These are phyloP conservation scores for Nitzschia palea DNA, from an alignment of 108 stramenopile species.

Conservation along the genomic window DNA sequence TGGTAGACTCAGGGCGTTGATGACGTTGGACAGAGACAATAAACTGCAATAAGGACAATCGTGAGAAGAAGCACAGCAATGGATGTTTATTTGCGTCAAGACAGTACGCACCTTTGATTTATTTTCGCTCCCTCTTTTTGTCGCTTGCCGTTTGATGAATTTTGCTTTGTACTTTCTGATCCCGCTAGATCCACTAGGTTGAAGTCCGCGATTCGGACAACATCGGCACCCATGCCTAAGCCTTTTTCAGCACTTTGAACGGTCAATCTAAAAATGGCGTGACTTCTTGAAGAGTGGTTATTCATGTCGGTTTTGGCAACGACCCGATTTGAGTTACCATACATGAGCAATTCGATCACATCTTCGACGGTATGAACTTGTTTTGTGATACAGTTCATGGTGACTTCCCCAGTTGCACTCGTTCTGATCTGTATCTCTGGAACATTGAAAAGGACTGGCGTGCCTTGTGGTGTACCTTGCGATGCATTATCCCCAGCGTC, in stretches of 20 bases:
- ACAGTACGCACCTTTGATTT: slow-evolving; percentile 81
- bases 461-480: neutral
- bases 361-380: slow-evolving; percentile 57
- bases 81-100: neutral
- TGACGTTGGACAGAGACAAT: slow-evolving; percentile 80
- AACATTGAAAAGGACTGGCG: neutral
- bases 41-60: slow-evolving; percentile 37
- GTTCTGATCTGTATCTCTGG: slow-evolving; percentile 52
- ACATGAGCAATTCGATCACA: slow-evolving; percentile 55
- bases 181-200: slow-evolving; percentile 91
- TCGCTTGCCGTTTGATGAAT: slow-evolving; percentile 42
- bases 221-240: slow-evolving; percentile 24
- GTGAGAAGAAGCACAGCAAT: neutral
- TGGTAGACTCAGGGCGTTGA: slow-evolving; percentile 57
- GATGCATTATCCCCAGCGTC: slow-evolving; percentile 19
- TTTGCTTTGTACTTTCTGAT: slow-evolving; percentile 72
- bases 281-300: slow-evolving; percentile 84
- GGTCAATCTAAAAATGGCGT: slow-evolving; percentile 84
- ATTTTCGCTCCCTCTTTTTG: slow-evolving; percentile 94
- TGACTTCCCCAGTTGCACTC: slow-evolving; percentile 77
- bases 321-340: slow-evolving; percentile 66
- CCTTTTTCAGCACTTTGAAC: slow-evolving; percentile 61
- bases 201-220: slow-evolving; percentile 60
- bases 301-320: slow-evolving; percentile 92
- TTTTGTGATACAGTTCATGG: slow-evolving; percentile 82